These are phyloP conservation scores for Trypanosoma vivax DNA, from an alignment of 208 protist species.

Conservation along the genomic window DNA sequence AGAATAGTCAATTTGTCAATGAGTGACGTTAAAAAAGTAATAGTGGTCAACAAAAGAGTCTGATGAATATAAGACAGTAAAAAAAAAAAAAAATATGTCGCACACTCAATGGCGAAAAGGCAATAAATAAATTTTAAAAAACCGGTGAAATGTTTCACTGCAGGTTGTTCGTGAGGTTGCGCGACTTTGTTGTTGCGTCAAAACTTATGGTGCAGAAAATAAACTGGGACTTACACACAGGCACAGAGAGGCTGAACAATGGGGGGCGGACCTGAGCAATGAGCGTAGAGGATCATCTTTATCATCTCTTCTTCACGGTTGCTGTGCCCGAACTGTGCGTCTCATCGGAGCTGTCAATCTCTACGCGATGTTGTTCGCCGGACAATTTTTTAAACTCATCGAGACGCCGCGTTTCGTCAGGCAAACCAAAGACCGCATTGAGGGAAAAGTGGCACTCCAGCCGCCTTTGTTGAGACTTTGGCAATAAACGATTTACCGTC, in stretches of 20 bases:
- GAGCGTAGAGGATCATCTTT: no score
- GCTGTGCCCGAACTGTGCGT: background rate
- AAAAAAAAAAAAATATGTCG: no score
- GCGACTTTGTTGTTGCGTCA: no score
- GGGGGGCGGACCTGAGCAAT: no score
- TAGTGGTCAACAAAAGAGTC: background rate
- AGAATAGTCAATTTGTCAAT: constrained; percentile 9
- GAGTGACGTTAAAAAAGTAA: constrained; percentile 2
- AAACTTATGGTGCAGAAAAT: no score
- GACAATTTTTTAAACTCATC: constrained; percentile 80
- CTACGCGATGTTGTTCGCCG: constrained; percentile 28
- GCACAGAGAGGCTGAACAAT: no score
- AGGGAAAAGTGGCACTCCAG: constrained; percentile 72
- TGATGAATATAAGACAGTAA: no score
- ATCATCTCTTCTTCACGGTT: constrained; percentile 2
- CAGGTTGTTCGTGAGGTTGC: no score
- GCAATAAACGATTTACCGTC: constrained; percentile 80
- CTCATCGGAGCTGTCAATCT: background rate
- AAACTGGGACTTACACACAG: no score
- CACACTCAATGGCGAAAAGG: no score
- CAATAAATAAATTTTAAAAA: no score
- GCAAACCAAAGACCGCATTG: constrained; percentile 67
- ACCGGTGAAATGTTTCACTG: no score
- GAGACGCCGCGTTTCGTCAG: constrained; percentile 74
- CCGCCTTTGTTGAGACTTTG: constrained; percentile 73